Percentiles rank a stretch among this genome's conserved stretches.
phyloP scores from a whole-genome alignment of 179 eudicot genomes.

The Heliamphora pulchella region DNA sequence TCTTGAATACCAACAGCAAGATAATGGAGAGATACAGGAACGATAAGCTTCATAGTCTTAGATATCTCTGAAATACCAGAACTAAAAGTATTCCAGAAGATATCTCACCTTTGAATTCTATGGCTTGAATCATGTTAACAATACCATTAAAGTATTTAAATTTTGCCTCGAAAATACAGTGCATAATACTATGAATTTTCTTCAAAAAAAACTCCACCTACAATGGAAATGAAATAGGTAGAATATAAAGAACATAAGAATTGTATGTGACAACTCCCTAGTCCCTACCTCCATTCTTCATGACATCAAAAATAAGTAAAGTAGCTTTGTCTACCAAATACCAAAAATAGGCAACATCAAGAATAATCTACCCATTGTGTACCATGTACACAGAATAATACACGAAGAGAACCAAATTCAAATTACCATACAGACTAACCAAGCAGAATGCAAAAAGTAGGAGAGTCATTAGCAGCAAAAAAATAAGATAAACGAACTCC shows the following conservation, averaged over 20 bases:
- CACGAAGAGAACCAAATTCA: background rate
- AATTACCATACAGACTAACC: background rate
- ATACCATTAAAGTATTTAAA: too few species aligned
- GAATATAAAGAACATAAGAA: background rate
- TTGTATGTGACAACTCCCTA: background rate
- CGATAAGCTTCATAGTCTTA: too few species aligned
- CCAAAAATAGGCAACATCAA: background rate
- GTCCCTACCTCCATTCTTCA: background rate
- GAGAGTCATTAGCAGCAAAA: background rate
- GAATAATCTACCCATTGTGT: background rate
- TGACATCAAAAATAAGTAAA: background rate
- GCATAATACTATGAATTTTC: too few species aligned
- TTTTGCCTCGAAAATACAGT: too few species aligned
- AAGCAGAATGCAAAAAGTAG: background rate
- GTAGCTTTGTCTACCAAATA: background rate
- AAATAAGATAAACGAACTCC: background rate
- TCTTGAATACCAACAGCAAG: too few species aligned
- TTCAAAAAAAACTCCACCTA: background rate
- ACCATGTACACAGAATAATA: background rate
- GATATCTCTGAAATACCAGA: too few species aligned
- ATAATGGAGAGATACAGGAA: too few species aligned
- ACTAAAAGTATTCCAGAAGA: too few species aligned
- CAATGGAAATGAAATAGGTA: background rate
- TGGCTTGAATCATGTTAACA: too few species aligned
- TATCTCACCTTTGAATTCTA: too few species aligned